These are phyloP conservation scores for Boletus sensibilis DNA, from an alignment of 768 basidiomycete genomes.

Conservation along the genomic window DNA sequence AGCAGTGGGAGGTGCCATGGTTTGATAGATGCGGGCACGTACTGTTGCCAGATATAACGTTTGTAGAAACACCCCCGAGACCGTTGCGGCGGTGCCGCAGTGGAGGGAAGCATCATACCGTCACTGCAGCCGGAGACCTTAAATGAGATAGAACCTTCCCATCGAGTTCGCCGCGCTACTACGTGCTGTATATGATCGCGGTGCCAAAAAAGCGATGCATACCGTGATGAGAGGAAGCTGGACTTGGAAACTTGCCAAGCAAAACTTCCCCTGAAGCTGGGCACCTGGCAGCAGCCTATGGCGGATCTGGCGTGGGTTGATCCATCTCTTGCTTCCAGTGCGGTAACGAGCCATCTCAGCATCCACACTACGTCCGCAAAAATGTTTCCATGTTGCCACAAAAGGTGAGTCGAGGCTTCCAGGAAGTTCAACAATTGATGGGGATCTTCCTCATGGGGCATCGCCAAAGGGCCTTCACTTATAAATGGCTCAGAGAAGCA, in stretches of 20 bases:
- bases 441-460: neutral
- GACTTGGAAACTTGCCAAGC: neutral
- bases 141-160: neutral
- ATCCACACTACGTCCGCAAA: neutral
- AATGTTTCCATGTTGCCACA: neutral
- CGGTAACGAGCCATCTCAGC: too few relatives aligned
- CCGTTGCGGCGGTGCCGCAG: neutral
- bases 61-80: neutral
- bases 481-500: slow-evolving; percentile 1
- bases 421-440: neutral
- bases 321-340: too few relatives aligned
- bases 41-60: slow-evolving; percentile 3
- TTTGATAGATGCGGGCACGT: neutral
- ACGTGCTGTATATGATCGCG: too few relatives aligned
- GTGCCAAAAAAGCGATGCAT: neutral
- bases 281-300: neutral
- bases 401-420: neutral
- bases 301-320: too few relatives aligned
- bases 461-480: neutral
- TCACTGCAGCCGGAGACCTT: too few relatives aligned
- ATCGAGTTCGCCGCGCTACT: neutral
- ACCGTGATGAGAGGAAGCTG: neutral
- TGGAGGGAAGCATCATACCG: neutral
- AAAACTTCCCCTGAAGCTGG: neutral
- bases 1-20: slow-evolving; percentile 3